A percentile compares a stretch with the other conserved stretches of the same genome.
Conservation (phyloP, 2,329 filamentous ascomycete genomes). For the Ophiosphaerella korrae region DNA sequence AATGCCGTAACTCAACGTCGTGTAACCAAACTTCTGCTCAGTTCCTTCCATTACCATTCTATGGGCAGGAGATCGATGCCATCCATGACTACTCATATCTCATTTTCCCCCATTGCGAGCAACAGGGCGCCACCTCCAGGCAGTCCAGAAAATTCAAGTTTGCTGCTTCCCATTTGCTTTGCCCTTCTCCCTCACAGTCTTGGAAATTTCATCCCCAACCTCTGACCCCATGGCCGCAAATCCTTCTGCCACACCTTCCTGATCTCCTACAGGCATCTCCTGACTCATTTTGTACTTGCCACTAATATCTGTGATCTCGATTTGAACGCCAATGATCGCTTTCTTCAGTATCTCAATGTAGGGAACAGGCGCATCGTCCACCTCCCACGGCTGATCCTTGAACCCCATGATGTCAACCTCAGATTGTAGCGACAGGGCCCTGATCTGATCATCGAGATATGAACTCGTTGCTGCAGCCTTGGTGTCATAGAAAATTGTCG, state of each 20-base stretch:
- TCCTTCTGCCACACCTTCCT: conserved; percentile 61
- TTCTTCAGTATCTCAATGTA: conserved; percentile 55
- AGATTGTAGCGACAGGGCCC: conserved; percentile 57
- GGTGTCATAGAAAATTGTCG: conserved; percentile 60
- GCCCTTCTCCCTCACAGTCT: conserved; percentile 39
- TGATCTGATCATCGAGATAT: conserved; percentile 60
- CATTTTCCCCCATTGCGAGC: too few species aligned
- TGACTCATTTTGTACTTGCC: conserved; percentile 40
- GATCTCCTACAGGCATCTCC: conserved; percentile 26
- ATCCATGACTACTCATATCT: too few species aligned
- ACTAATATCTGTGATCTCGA: conserved; percentile 26
- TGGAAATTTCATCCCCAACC: conserved; percentile 34
- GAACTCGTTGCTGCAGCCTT: conserved; percentile 50
- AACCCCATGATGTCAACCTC: conserved; percentile 65
- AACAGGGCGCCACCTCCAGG: too few species aligned
- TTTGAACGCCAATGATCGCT: conserved; percentile 32
- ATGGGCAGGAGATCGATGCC: too few species aligned
- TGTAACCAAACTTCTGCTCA: too few species aligned
- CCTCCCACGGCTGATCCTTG: conserved; percentile 59
- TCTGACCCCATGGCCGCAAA: conserved; percentile 56
- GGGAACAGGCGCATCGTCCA: conserved; percentile 60
- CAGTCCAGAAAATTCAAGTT: too few species aligned
- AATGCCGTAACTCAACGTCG: too few species aligned
- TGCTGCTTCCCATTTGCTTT: background rate
- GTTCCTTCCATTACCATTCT: too few species aligned